phyloP scores from a whole-genome alignment of 352 stramenopile genomes.

The Peronosclerospora sorghi region DNA sequence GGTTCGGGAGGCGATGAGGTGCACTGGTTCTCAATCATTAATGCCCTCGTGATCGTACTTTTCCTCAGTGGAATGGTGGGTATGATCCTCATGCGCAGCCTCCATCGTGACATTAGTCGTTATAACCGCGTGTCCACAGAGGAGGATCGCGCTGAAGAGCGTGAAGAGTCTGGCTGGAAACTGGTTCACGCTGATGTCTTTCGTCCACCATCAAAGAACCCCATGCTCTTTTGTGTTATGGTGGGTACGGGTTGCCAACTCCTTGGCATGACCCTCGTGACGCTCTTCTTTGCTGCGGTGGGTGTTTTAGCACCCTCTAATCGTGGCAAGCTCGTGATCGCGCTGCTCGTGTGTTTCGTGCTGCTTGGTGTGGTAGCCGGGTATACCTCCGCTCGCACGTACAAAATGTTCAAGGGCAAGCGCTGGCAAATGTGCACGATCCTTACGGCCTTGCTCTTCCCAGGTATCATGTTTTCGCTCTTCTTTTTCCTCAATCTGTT shows the following conservation, averaged over 20 bases:
- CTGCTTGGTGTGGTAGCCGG: conserved; percentile 93
- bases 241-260: conserved; percentile 97
- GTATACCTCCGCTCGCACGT: conserved; percentile 93
- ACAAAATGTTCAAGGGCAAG: conserved; percentile 99
- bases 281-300: conserved; percentile 94
- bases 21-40: conserved; percentile 99
- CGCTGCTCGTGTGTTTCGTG: conserved; percentile 95
- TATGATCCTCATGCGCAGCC: conserved; percentile 97
- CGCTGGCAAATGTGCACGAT: conserved; percentile 95
- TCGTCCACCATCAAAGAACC: conserved; percentile 89
- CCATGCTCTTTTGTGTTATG: conserved; percentile 96
- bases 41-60: conserved; percentile 98
- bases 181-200: conserved; percentile 99
- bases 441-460: conserved; percentile 93
- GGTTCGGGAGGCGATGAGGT: conserved; percentile 89
- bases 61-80: conserved; percentile 98
- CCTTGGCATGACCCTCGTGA: conserved; percentile 91
- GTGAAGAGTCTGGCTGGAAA: conserved; percentile 98
- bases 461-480: conserved; percentile 91
- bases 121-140: conserved; percentile 96
- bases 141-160: conserved; percentile 96
- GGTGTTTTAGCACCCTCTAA: conserved; percentile 96
- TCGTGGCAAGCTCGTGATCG: conserved; percentile 96
- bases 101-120: conserved; percentile 95
- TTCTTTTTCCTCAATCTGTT: conserved; percentile 98